Base-by-base conservation (phyloP, 2,329 filamentous ascomycete genomes). In the Escovopsis sp. region DNA sequence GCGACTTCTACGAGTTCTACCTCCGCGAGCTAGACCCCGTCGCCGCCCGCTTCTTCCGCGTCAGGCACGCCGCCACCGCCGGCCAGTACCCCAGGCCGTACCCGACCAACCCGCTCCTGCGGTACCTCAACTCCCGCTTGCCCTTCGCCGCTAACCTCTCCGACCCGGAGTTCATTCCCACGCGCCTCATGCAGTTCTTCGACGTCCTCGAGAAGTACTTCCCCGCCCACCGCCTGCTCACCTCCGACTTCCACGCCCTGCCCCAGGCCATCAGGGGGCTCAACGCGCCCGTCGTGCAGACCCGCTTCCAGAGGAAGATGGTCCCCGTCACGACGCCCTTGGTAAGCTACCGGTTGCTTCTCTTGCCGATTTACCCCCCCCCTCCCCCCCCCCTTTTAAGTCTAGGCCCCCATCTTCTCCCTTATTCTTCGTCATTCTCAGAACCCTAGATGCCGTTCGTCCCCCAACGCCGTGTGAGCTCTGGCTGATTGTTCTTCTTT, bases 1-100 rank as follows among this genome's bases (percentile, higher is more conserved):
- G 89, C 54, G 88, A 96, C 55, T 91, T 98, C 56, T 89, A 84
- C 67, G 91, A 96, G 62, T 95, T 94, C 64, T 96, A 94, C 69
- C 75, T 78, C 30, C 79, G 74, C 11, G 68, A 74, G 3, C 71
- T 96, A 35, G 91, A 98, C 55, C 84, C 87, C 7, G 69, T 93
- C 8, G 87, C 84, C 1, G 72, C 79, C 5, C 78, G 88, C 35
- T 96, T 86, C 65, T 68, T 98, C 44, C 75, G 82, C 39, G 79
- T 94, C n/a, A 76, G 91, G 27, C 74, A 91, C 51, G 81, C 82
- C 14, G 87, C 88, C 39, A 77, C 77, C 0, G 68, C 65, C 8
- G 74, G 76, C 27, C 71, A 70, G 43, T 78, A 80, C 42, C 77
- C 79, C 25, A 73, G 74, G 2, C 71, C 85, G 0, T 79, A 74